phyloP scores from a whole-genome alignment of 306 rosid species.

The Pyrus pyrifolia region DNA sequence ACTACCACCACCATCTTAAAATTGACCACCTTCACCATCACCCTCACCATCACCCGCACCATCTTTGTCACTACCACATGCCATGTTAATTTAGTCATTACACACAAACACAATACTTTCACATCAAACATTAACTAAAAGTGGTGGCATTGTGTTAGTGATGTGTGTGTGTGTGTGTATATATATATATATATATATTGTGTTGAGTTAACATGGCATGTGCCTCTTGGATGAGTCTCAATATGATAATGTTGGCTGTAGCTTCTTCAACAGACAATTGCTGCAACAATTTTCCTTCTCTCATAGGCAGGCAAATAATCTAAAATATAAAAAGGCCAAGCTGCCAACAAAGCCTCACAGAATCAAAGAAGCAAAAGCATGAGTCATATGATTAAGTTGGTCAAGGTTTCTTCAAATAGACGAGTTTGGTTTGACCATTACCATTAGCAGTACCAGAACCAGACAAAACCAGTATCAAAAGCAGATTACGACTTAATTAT shows the following conservation, averaged over 20 bases:
- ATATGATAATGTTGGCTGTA: neutral
- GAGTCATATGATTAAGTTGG: conserved; percentile 20
- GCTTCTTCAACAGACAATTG: neutral
- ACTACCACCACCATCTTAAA: no score
- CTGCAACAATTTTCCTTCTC: neutral
- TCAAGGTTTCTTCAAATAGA: conserved; percentile 37
- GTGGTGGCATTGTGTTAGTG: no score
- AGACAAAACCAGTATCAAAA: conserved; percentile 21
- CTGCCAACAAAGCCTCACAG: neutral
- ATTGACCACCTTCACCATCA: no score
- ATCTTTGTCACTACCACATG: no score
- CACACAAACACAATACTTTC: no score
- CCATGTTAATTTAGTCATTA: no score
- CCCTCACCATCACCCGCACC: no score
- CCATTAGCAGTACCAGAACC: conserved; percentile 20
- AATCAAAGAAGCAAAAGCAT: neutral
- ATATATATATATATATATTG: neutral
- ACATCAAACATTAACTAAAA: no score
- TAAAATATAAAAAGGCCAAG: neutral
- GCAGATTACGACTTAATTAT: conserved; percentile 2
- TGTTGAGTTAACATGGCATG: neutral
- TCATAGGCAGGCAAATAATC: neutral
- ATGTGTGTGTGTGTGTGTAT: no score
- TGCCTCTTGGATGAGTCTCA: neutral
- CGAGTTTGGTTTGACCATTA: conserved; percentile 31